Evolutionary conservation across 116 monocot genomes (phyloP).

Genomic region (Dioscorea cayenensis): DNA sequence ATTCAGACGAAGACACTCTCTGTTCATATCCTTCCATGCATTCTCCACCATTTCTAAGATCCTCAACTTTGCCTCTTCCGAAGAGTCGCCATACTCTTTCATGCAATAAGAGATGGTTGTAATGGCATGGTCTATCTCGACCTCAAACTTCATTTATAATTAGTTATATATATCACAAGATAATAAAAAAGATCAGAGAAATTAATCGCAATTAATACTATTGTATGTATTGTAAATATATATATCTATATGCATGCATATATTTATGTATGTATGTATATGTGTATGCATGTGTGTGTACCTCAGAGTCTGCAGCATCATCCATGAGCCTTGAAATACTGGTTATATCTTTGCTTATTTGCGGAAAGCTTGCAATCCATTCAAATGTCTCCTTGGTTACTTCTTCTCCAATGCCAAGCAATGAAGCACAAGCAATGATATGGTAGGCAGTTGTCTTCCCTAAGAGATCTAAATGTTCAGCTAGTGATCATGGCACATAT

Average conservation of each 20-base stretch:
- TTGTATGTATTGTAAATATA: too few species aligned
- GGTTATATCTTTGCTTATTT: neutral
- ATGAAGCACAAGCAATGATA: neutral
- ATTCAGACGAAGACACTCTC: neutral
- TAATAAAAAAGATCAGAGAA: neutral
- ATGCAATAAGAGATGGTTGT: neutral
- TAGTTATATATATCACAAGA: neutral
- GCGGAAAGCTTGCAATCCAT: neutral
- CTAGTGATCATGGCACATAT: neutral
- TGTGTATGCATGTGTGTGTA: neutral
- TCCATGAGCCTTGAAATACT: neutral
- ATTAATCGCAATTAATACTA: too few species aligned
- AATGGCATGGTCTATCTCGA: neutral
- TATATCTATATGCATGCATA: too few species aligned
- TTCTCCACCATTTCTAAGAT: neutral
- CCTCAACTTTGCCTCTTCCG: neutral
- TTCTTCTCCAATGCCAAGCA: neutral
- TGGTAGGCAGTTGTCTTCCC: neutral
- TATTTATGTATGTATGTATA: neutral
- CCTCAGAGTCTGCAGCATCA: neutral
- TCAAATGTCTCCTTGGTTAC: neutral
- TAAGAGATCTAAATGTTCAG: neutral
- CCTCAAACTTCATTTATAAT: neutral
- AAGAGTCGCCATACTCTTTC: neutral
- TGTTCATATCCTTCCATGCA: neutral